These are phyloP conservation scores for Saturnispora diversa DNA, from an alignment of 805 yeast species.

Conservation along the genomic window DNA sequence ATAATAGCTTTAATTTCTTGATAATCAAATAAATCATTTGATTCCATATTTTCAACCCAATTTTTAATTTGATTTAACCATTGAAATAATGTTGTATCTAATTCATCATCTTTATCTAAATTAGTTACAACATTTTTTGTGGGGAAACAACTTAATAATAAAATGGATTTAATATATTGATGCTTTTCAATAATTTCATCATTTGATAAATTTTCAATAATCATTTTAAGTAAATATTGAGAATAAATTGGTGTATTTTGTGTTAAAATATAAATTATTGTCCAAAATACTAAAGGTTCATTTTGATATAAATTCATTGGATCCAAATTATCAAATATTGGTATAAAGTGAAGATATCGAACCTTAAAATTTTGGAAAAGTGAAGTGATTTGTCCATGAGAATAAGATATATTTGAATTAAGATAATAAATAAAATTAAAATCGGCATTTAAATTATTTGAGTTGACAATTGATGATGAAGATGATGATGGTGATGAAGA, in stretches of 20 bases:
- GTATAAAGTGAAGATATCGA: constrained; percentile 18
- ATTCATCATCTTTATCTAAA: constrained; percentile 14
- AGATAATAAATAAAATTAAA: neutral
- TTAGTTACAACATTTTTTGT: constrained; percentile 10
- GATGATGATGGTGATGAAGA: neutral
- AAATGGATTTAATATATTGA: constrained; percentile 19
- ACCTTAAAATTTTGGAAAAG: constrained; percentile 19
- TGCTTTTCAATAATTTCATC: neutral
- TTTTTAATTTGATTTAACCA: constrained; percentile 19
- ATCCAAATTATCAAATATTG: constrained; percentile 21
- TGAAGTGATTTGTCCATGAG: constrained; percentile 13
- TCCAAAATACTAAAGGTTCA: constrained; percentile 28
- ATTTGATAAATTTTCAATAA: constrained; percentile 6
- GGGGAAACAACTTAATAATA: constrained; percentile 25
- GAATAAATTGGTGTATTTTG: constrained; percentile 15
- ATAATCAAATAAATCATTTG: constrained; percentile 11
- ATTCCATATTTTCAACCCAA: constrained; percentile 16
- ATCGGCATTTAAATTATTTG: constrained; percentile 11
- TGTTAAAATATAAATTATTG: constrained; percentile 22
- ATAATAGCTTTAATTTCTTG: constrained; percentile 22
- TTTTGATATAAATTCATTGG: constrained; percentile 18
- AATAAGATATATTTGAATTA: neutral
- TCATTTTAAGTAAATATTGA: constrained; percentile 15
- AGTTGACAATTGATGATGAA: neutral
- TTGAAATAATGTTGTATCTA: constrained; percentile 19